Conservation (phyloP, 2,329 filamentous ascomycete genomes). For the Trichoderma atrobrunneum region DNA sequence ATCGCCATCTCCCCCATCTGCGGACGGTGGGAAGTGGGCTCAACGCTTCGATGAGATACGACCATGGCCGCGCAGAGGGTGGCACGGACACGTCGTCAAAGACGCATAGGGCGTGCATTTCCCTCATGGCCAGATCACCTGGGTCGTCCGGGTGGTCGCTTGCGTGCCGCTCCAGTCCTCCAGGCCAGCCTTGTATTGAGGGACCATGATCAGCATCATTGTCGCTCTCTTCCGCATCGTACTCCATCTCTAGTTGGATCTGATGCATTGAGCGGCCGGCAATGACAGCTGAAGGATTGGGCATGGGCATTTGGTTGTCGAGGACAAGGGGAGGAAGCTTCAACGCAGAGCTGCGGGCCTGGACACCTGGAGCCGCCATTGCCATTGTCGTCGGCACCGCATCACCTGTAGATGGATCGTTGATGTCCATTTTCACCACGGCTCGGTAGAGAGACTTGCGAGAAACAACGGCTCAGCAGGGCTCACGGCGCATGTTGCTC, state of each 20-base stretch:
- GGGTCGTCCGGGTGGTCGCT: constrained; percentile 13
- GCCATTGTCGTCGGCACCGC: constrained; percentile 10
- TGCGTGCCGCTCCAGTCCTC: constrained; percentile 14
- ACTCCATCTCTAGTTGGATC: constrained; percentile 26
- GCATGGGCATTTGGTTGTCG: constrained; percentile 18
- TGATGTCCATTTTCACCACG: constrained; percentile 19
- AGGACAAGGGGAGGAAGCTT: constrained; percentile 23
- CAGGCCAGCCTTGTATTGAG: constrained; percentile 20
- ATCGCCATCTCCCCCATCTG: constrained; percentile 26
- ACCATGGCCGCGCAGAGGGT: constrained; percentile 17
- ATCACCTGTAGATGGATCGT: constrained; percentile 9
- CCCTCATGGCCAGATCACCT: constrained; percentile 19
- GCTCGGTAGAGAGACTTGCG: constrained; percentile 4
- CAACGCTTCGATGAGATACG: constrained; percentile 19
- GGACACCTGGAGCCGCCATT: constrained; percentile 6
- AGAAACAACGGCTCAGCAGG: constrained; percentile 19
- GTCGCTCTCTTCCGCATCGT: constrained; percentile 25
- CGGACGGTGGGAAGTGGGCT: constrained; percentile 15
- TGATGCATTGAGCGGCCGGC: constrained; percentile 24
- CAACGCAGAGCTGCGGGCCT: constrained; percentile 5
- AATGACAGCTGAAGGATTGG: constrained; percentile 16
- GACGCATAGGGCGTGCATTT: constrained; percentile 26
- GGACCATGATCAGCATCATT: constrained; percentile 21
- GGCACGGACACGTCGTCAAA: constrained; percentile 22
- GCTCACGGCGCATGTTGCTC: constrained; percentile 19